Base-by-base conservation (phyloP, 805 yeast genomes). In the Myxozyma geophila region DNA sequence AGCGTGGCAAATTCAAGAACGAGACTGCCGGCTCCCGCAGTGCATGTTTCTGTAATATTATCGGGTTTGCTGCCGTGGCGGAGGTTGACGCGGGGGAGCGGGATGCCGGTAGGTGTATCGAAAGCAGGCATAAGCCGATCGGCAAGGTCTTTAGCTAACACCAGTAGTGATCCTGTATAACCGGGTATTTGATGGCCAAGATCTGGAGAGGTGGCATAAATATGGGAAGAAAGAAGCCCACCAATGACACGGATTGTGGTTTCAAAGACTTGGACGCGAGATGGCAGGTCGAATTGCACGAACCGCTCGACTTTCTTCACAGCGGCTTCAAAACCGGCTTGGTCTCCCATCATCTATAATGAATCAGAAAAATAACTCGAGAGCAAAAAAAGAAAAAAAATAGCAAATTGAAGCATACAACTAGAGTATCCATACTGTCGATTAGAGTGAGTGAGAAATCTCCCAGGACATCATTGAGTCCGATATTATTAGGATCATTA, bases 191-290 rank as follows among this genome's bases (percentile, higher is more conserved):
- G 64, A 67, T 77, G 74, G 5, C 85, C 87, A 53, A 75, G 75
- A 1, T 78, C 71, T 0, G 77, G 78, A 64, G 83, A 85, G 0
- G 82, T 76, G 0, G 90, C 89, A 71, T 84, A 88, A 50, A 90
- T 76, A 76, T 92, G 98, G 0, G 90, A 85, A 1, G 93, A 86
- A 23, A 92, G 72, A 37, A 92, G 78, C 0, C 96, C 91, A 0
- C 98, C 98, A 33, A 92, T 72, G 1, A 90, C 83, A 46, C 98
- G 77, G 17, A 93, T 92, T 5, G 91, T 85, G 2, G 89, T 82
- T 74, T 92, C 98, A 74, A 92, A 92, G 0, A 92, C 96, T 72
- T 92, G 98, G 0, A 92, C 87, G 1, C 87, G 84, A 9, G 91
- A 82, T 64, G 90, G 85, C 46, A 84, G 80, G 46, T 84, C 81